Conservation (phyloP, 2,329 filamentous ascomycete genomes). For the Claviceps sp. region DNA sequence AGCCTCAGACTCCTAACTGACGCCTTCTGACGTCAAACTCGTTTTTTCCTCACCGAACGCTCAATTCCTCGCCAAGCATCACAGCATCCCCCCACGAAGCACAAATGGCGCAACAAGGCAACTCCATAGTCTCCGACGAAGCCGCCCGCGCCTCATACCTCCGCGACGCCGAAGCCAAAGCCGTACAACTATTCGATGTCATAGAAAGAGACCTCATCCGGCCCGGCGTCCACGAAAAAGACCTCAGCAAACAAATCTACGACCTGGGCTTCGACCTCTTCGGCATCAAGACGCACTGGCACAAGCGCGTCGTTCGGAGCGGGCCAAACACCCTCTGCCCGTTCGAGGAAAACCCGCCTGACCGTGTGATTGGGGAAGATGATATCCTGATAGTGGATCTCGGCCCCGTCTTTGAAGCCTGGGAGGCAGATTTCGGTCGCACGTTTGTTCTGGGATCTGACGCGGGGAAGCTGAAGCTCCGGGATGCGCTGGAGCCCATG, state of each 20-base stretch:
- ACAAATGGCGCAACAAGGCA: neutral
- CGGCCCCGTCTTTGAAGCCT: slow-evolving; percentile 37
- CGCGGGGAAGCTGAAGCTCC: slow-evolving; percentile 27
- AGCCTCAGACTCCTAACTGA: too few relatives aligned
- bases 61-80: too few relatives aligned
- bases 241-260: slow-evolving; percentile 33
- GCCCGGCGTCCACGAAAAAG: slow-evolving; percentile 33
- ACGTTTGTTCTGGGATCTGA: slow-evolving; percentile 37
- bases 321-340: slow-evolving; percentile 35
- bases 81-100: too few relatives aligned
- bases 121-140: neutral
- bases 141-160: slow-evolving; percentile 13
- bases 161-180: slow-evolving; percentile 32
- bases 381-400: slow-evolving; percentile 40
- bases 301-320: slow-evolving; percentile 36
- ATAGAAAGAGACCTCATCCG: slow-evolving; percentile 32
- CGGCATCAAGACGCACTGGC: slow-evolving; percentile 35
- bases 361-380: slow-evolving; percentile 31
- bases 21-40: too few relatives aligned
- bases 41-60: too few relatives aligned
- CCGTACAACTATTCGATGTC: slow-evolving; percentile 30
- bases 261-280: slow-evolving; percentile 15
- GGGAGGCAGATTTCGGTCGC: slow-evolving; percentile 40
- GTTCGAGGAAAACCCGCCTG: slow-evolving; percentile 34
- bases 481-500: slow-evolving; percentile 31